Evolutionary conservation across 164 flowering plant species (phyloP), one percentile per base, ranked within the genome.

Genomic region (Taxillus chinensis): DNA sequence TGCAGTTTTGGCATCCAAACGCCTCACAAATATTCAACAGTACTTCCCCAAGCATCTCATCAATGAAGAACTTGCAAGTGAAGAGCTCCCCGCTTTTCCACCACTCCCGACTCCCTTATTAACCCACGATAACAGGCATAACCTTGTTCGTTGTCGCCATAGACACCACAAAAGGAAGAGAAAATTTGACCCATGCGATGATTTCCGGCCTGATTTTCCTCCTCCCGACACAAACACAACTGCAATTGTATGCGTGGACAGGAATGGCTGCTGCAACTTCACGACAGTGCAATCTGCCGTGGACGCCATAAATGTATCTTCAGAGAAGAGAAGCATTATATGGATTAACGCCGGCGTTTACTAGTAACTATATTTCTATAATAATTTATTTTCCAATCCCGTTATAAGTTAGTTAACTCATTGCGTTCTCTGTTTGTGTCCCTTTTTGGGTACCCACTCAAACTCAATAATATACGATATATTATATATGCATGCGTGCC

Each of bases 301-400:
- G 8, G 85, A 87, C 64, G 83, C 87, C 0, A 89, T 79, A 10
- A 81, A 71, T 16, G 62, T 62, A 38, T 51, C 67, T n/a, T 82
- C 81, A 74, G 71, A 16, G 50, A 90, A 85, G 61, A 78, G 93
- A 70, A 90, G 70, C 45, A 66, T 86, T 13, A 76, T 92, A 50
- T 92, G 96, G 96, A 85, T 92, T 70, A 90, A 84, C 62, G 56
- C 64, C 8, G 98, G 98, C 63, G 63, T 88, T 39, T 92, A 90
- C 78, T 83, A 66, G 98, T 89, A 71, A 79, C 92, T 73, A 27
- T 13, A 1, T 7, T 5, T 2, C 7, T 43, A 6, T 9, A 5
- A 43, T 9, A 43, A 5, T 43, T 6, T 6, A 43, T 43, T 9
- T 9, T 43, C 46, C 46, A 43, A 43, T 43, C 10, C 10, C 27